phyloP scores from a whole-genome alignment of 1,139 yeast species.

The Geotrichum restrictum region DNA sequence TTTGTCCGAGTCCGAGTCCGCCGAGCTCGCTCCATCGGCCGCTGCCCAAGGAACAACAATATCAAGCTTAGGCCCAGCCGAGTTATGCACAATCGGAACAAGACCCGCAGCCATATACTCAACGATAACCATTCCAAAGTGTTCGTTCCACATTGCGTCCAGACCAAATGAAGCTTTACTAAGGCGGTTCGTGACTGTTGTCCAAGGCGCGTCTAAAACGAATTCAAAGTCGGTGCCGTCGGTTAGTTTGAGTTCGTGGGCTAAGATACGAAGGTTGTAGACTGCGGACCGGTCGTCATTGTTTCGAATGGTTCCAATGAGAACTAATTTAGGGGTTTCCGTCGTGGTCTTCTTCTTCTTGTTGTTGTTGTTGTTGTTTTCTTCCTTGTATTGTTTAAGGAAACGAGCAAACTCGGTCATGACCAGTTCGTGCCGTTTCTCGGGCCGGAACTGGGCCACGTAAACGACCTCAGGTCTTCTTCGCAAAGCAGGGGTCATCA shows the following conservation, averaged over 20 bases:
- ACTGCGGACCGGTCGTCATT: conserved; percentile 63
- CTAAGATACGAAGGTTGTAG: conserved; percentile 45
- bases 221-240: conserved; percentile 50
- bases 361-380: conserved; percentile 16
- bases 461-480: conserved; percentile 63
- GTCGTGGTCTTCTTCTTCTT: conserved; percentile 21
- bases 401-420: conserved; percentile 60
- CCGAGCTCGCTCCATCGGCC: too few species aligned
- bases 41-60: conserved; percentile 55
- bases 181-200: conserved; percentile 53
- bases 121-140: conserved; percentile 95
- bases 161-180: conserved; percentile 68
- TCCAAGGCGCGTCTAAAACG: conserved; percentile 72
- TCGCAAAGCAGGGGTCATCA: too few species aligned
- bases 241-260: conserved; percentile 49
- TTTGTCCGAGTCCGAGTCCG: conserved; percentile 41
- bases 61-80: conserved; percentile 90
- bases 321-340: conserved; percentile 48
- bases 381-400: conserved; percentile 25
- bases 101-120: conserved; percentile 87
- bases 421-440: conserved; percentile 78
- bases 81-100: conserved; percentile 85
- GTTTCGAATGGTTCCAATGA: conserved; percentile 83
- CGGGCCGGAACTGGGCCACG: conserved; percentile 93
- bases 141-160: conserved; percentile 99